Conservation (phyloP, 495 filamentous ascomycete species). For the Podospora pseudoanserina region DNA sequence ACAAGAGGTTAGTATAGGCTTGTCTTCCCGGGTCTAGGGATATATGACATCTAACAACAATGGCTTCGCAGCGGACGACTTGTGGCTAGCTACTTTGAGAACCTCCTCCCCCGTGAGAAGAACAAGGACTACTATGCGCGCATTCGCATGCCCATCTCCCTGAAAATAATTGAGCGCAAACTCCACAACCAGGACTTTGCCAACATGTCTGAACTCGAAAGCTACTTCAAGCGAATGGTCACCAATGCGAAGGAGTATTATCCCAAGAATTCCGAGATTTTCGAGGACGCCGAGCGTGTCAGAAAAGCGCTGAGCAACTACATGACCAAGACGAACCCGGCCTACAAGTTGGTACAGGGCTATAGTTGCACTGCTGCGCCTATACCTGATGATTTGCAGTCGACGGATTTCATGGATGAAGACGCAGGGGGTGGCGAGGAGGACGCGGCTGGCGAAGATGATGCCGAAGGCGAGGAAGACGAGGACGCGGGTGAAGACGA, state of each 20-base stretch:
- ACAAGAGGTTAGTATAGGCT: slow-evolving; percentile 61
- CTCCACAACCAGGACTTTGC: slow-evolving; percentile 59
- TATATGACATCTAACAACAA: slow-evolving; percentile 16
- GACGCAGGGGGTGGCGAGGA: slow-evolving; percentile 26
- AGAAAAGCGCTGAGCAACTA: slow-evolving; percentile 70
- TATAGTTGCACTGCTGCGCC: slow-evolving; percentile 64
- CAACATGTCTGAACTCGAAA: slow-evolving; percentile 60
- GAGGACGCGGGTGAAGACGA: slow-evolving; percentile 29
- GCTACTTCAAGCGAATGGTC: slow-evolving; percentile 73
- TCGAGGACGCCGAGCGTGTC: slow-evolving; percentile 70
- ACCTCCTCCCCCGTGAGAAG: slow-evolving; percentile 57
- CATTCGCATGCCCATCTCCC: slow-evolving; percentile 68
- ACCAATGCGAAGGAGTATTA: slow-evolving; percentile 73
- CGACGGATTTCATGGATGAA: slow-evolving; percentile 20
- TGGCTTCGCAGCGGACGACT: slow-evolving; percentile 53
- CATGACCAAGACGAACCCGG: slow-evolving; percentile 73
- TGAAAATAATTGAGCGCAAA: slow-evolving; percentile 71
- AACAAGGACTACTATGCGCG: slow-evolving; percentile 70
- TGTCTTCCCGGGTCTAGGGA: not conserved
- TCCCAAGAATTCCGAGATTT: slow-evolving; percentile 58
- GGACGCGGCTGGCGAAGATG: slow-evolving; percentile 17
- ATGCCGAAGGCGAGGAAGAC: slow-evolving; percentile 28
- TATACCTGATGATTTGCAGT: slow-evolving; percentile 41
- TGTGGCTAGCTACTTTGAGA: slow-evolving; percentile 69
- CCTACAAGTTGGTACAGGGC: slow-evolving; percentile 53